phyloP scores from a whole-genome alignment of 129 eudicot genomes.

The Pittosporum tobira region DNA sequence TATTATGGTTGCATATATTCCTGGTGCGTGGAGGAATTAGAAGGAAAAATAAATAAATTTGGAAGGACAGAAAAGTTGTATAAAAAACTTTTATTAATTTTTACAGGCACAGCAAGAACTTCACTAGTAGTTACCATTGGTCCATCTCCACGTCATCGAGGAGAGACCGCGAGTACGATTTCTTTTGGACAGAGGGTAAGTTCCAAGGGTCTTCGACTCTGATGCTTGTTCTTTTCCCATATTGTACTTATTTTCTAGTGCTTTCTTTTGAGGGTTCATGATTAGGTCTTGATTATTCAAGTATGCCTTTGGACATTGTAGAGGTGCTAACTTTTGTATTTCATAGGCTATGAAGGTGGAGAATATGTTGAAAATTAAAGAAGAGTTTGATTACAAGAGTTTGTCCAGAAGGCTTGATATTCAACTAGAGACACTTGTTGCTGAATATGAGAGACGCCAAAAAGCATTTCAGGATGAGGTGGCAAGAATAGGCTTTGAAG shows the following conservation, averaged over 20 bases:
- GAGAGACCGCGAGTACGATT: conserved; percentile 91
- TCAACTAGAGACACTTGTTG: conserved; percentile 77
- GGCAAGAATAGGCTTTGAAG: conserved; percentile 48
- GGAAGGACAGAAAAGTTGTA: too few relatives aligned
- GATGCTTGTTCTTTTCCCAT: not conserved
- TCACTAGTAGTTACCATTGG: conserved; percentile 84
- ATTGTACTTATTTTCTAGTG: not conserved
- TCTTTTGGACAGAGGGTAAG: conserved; percentile 92
- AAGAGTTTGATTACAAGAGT: conserved; percentile 95
- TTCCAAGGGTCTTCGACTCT: not conserved
- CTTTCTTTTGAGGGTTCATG: not conserved
- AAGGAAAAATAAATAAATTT: too few relatives aligned
- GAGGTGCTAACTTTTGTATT: conserved; percentile 3
- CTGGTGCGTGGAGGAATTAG: too few relatives aligned
- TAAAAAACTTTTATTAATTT: not conserved
- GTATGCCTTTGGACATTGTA: not conserved
- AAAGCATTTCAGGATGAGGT: conserved; percentile 67
- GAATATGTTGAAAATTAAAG: conserved; percentile 92
- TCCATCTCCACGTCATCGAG: conserved; percentile 95
- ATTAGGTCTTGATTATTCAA: not conserved
- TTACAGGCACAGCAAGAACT: conserved; percentile 89
- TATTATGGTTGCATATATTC: too few relatives aligned
- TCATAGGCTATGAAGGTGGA: conserved; percentile 95
- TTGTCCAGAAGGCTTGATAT: conserved; percentile 88
- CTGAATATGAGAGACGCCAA: conserved; percentile 77